phyloP scores from a whole-genome alignment of 805 yeast species.

The Lachancea dasiensis region DNA sequence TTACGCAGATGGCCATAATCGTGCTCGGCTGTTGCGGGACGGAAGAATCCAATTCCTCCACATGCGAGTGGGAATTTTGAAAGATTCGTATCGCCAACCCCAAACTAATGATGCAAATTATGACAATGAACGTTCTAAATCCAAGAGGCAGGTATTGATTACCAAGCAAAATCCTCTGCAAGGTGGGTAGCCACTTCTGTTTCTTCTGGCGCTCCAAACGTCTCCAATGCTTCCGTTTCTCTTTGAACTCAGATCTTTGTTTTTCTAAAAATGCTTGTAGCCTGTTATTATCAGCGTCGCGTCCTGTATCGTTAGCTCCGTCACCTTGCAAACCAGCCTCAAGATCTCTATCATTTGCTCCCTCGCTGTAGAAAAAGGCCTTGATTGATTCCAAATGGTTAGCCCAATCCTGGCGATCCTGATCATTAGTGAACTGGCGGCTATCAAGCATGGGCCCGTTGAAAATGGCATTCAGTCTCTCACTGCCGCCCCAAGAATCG shows the following conservation, averaged over 20 bases:
- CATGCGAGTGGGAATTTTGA: conserved; percentile 30
- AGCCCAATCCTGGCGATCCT: conserved; percentile 29
- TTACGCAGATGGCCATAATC: conserved; percentile 85
- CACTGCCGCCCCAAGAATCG: conserved; percentile 67
- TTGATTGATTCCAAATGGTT: conserved; percentile 26
- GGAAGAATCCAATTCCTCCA: conserved; percentile 11
- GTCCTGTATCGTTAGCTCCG: conserved; percentile 2
- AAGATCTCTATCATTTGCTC: conserved; percentile 2
- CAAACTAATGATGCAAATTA: conserved; percentile 61
- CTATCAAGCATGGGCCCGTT: conserved; percentile 25
- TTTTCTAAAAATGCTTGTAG: conserved; percentile 10
- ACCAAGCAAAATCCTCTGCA: conserved; percentile 54
- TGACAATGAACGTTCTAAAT: conserved; percentile 54
- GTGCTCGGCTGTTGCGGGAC: conserved; percentile 81
- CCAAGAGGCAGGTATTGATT: conserved; percentile 80
- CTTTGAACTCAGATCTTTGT: conserved; percentile 18
- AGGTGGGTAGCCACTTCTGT: conserved; percentile 56
- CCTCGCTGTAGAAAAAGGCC: conserved; percentile 20
- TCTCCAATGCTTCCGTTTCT: conserved; percentile 27
- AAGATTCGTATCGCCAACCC: conserved; percentile 64
- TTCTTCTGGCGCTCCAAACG: conserved; percentile 44
- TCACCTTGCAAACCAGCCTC: conserved; percentile 9
- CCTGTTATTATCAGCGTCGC: conserved; percentile 11
- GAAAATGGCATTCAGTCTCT: conserved; percentile 50
- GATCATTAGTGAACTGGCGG: conserved; percentile 24